Evolutionary conservation across 1,284 basidiomycete species (phyloP).

Genomic region (Leccinum colubrinum): DNA sequence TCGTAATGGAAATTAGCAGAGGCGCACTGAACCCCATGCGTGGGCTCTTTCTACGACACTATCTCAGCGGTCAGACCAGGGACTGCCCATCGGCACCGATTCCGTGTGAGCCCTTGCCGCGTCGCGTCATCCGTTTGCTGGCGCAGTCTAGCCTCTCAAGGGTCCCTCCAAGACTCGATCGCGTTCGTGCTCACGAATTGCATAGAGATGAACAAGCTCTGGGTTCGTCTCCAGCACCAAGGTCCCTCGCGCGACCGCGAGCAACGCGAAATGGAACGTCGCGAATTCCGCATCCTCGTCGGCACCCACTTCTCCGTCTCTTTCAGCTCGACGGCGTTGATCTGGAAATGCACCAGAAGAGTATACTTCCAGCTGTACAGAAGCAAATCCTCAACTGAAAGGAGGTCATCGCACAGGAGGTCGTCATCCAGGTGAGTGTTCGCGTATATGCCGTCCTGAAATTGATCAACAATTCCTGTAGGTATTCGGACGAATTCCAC

Average conservation of each 20-base stretch:
- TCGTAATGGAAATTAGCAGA: slow-evolving; percentile 98
- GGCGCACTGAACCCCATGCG: slow-evolving; percentile 93
- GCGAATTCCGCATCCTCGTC: slow-evolving; percentile 89
- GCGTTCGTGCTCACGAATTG: slow-evolving; percentile 95
- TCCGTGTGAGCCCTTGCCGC: slow-evolving; percentile 58
- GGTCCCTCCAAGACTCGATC: slow-evolving; percentile 91
- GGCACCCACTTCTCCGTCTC: slow-evolving; percentile 92
- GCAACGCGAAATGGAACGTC: slow-evolving; percentile 91
- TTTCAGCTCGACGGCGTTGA: slow-evolving; percentile 94
- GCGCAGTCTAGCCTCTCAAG: slow-evolving; percentile 57
- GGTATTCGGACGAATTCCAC: slow-evolving; percentile 97
- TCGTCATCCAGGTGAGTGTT: slow-evolving; percentile 83
- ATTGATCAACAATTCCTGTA: background rate
- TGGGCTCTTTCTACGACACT: slow-evolving; percentile 91
- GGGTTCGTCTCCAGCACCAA: slow-evolving; percentile 95
- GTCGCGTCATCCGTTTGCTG: background rate
- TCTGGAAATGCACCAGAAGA: slow-evolving; percentile 43
- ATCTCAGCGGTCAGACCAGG: slow-evolving; percentile 92
- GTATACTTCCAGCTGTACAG: too few relatives aligned
- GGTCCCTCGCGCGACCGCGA: slow-evolving; percentile 94
- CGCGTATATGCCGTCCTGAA: rapidly evolving
- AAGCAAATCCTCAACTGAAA: slow-evolving; percentile 38
- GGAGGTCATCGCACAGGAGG: slow-evolving; percentile 96
- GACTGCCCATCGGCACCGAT: slow-evolving; percentile 88
- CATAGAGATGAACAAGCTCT: slow-evolving; percentile 99